phyloP scores from a whole-genome alignment of 176 grass and related monocot species.

The sorghum (Sorghum bicolor) region DNA sequence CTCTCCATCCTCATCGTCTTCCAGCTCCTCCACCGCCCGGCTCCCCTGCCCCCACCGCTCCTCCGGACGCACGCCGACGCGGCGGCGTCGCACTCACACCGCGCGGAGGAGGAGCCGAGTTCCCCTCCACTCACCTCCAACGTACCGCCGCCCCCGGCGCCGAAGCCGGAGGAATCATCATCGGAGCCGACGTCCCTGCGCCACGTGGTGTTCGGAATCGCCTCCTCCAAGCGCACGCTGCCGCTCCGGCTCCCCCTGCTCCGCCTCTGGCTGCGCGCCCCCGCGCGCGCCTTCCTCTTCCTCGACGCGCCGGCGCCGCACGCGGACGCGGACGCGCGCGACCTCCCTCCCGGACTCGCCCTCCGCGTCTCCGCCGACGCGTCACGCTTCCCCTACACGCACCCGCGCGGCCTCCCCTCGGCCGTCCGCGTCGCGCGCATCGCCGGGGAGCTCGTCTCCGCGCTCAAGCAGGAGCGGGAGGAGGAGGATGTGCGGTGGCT shows the following conservation, averaged over 20 bases:
- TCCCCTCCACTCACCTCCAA: not conserved
- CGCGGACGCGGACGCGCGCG: not conserved
- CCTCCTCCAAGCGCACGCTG: slow-evolving; percentile 58
- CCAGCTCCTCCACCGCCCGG: not conserved
- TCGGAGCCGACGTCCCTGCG: slow-evolving; percentile 36
- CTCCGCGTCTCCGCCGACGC: slow-evolving; percentile 56
- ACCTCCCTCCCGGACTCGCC: slow-evolving; percentile 20
- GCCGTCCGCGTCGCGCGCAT: slow-evolving; percentile 91
- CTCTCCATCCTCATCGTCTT: slow-evolving; percentile 39
- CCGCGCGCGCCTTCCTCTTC: slow-evolving; percentile 56
- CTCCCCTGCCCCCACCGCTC: not conserved
- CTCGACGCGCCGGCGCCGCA: slow-evolving; percentile 33
- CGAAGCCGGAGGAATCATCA: rapidly evolving
- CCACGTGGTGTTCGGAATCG: slow-evolving; percentile 79
- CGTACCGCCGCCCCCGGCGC: not conserved
- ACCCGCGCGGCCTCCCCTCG: slow-evolving; percentile 61
- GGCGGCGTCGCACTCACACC: not conserved
- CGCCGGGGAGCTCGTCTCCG: slow-evolving; percentile 61
- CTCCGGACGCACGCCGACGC: not conserved
- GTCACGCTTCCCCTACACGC: slow-evolving; percentile 75
- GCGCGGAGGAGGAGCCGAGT: not conserved
- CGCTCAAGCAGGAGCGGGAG: not conserved
- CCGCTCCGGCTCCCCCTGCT: slow-evolving; percentile 52
- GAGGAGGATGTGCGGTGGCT: slow-evolving; percentile 43
- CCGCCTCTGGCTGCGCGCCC: slow-evolving; percentile 63